A percentile compares a stretch with the other conserved stretches of the same genome.
Evolutionary conservation across 1,139 yeast species (phyloP).

Genomic region (Diutina ranongensis): DNA sequence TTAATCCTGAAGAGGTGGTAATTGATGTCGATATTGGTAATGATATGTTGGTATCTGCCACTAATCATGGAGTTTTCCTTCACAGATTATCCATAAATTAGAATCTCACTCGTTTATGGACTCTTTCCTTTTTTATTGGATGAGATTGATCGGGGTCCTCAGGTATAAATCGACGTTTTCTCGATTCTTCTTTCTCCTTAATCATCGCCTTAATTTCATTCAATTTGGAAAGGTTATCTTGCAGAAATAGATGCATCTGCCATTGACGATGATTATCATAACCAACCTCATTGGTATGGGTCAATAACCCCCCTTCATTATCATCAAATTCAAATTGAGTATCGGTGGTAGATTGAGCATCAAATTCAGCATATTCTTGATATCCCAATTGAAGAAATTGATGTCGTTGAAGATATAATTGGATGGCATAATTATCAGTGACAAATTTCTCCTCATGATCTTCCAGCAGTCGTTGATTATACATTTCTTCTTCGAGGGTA

Average conservation of each 20-base stretch:
- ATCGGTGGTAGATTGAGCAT: conserved; percentile 9
- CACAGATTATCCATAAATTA: conserved; percentile 2
- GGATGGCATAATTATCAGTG: conserved; percentile 48
- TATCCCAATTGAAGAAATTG: conserved; percentile 25
- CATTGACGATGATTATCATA: conserved; percentile 16
- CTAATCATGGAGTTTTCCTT: neutral
- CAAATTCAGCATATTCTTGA: conserved; percentile 22
- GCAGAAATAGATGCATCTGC: conserved; percentile 34
- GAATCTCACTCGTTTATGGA: conserved; percentile 9
- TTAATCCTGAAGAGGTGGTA: conserved; percentile 47
- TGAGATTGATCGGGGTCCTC: conserved; percentile 13
- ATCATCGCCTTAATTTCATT: conserved; percentile 18
- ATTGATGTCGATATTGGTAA: conserved; percentile 29
- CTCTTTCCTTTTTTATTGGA: conserved; percentile 11
- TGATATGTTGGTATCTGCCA: neutral
- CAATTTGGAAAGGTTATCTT: conserved; percentile 26
- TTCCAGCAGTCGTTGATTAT: conserved; percentile 20
- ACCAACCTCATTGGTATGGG: conserved; percentile 13
- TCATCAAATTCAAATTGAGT: conserved; percentile 7
- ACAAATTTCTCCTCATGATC: conserved; percentile 17
- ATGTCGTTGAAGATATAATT: conserved; percentile 40
- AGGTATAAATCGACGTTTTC: conserved; percentile 8
- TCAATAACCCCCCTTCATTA: conserved; percentile 15
- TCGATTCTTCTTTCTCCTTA: conserved; percentile 14
- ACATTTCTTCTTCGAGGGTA: conserved; percentile 59